Conservation (phyloP, 2,329 filamentous ascomycete species). For the Colletotrichum nymphaeae region DNA sequence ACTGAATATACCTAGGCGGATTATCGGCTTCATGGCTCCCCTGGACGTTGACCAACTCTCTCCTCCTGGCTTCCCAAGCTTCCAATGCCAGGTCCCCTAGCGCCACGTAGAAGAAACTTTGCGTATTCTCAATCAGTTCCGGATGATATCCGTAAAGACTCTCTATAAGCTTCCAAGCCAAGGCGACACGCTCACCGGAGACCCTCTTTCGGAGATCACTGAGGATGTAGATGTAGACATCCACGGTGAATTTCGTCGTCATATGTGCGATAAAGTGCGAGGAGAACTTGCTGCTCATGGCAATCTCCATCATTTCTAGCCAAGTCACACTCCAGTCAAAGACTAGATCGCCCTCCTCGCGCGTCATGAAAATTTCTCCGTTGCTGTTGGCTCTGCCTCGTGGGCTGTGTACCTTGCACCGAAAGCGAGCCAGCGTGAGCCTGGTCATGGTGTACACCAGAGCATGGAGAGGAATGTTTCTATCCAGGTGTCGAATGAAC, state of each 20-base stretch:
- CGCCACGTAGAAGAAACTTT: not conserved
- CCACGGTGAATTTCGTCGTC: conserved; percentile 41
- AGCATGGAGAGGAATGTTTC: conserved; percentile 43
- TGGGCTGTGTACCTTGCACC: conserved; percentile 45
- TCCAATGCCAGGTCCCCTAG: conserved; percentile 1
- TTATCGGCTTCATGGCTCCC: not conserved
- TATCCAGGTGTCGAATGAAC: conserved; percentile 39
- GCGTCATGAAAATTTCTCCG: conserved; percentile 32
- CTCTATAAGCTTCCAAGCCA: conserved; percentile 43
- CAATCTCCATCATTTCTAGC: conserved; percentile 39
- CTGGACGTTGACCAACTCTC: not conserved
- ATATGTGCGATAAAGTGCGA: conserved; percentile 44
- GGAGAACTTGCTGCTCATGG: conserved; percentile 41
- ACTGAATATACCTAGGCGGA: not conserved
- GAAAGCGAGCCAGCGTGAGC: conserved; percentile 42
- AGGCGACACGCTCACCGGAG: conserved; percentile 31
- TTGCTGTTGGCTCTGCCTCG: conserved; percentile 23
- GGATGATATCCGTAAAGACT: conserved; percentile 40
- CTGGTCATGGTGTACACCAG: conserved; percentile 39
- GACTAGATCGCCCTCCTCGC: conserved; percentile 39
- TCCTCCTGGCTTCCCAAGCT: conserved; percentile 12
- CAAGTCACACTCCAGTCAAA: conserved; percentile 40
- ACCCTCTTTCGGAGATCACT: conserved; percentile 43
- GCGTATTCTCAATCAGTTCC: conserved; percentile 22
- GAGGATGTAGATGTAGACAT: conserved; percentile 45